Conservation (phyloP, 2,329 filamentous ascomycete genomes). For the Sporothrix humicola region DNA sequence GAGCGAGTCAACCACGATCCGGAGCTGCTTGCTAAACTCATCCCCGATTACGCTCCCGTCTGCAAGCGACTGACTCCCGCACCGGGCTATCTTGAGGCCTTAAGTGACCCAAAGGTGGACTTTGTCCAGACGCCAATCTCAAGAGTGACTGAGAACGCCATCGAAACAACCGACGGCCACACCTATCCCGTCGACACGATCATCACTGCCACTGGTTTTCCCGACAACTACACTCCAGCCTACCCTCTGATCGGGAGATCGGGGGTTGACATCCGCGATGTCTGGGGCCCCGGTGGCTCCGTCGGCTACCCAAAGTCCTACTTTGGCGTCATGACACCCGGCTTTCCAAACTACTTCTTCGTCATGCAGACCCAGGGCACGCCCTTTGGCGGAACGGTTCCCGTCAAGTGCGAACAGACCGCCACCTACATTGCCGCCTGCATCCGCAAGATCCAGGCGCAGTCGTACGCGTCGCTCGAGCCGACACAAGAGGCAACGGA, state of each 20-base stretch:
- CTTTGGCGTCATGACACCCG: conserved; percentile 41
- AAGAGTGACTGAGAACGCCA: conserved; percentile 42
- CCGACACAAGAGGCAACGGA: conserved; percentile 34
- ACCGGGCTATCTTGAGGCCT: conserved; percentile 41
- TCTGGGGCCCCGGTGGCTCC: conserved; percentile 38
- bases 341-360: conserved; percentile 44
- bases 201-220: conserved; percentile 43
- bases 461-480: conserved; percentile 35
- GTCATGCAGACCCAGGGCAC: conserved; percentile 37
- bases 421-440: conserved; percentile 37
- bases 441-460: conserved; percentile 37
- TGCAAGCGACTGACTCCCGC: conserved; percentile 42
- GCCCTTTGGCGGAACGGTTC: conserved; percentile 35
- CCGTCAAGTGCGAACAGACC: conserved; percentile 36
- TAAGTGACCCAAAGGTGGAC: conserved; percentile 43
- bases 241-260: conserved; percentile 39
- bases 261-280: conserved; percentile 37
- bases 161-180: conserved; percentile 41
- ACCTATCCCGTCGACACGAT: conserved; percentile 44
- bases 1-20: conserved; percentile 28
- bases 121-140: conserved; percentile 44
- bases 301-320: conserved; percentile 38
- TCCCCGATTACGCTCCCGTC: conserved; percentile 38
- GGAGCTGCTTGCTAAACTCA: conserved; percentile 26
- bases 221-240: conserved; percentile 38